Conservation (phyloP, 1,139 yeast species). For the Meyerozyma elateridarum region DNA sequence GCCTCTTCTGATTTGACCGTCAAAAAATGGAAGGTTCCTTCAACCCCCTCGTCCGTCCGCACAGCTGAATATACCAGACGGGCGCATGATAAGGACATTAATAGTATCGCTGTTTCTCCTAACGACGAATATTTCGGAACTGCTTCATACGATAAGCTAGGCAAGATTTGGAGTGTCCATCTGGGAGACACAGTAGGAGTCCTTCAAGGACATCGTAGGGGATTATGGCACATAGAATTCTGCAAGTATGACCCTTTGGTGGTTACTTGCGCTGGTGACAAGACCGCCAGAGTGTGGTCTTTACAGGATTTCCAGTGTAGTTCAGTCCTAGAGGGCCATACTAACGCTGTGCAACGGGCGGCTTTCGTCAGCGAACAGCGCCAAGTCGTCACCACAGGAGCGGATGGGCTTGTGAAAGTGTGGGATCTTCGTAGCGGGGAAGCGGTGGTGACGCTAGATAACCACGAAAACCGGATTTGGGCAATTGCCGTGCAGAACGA, state of each 20-base stretch:
- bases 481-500: constrained; percentile 64
- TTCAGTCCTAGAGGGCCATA: constrained; percentile 89
- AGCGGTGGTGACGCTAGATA: constrained; percentile 68
- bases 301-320: constrained; percentile 68
- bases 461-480: constrained; percentile 95
- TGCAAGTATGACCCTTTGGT: constrained; percentile 72
- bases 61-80: constrained; percentile 81
- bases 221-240: constrained; percentile 88
- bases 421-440: constrained; percentile 85
- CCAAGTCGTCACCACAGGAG: constrained; percentile 81
- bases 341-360: constrained; percentile 85
- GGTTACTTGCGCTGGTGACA: constrained; percentile 86
- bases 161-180: constrained; percentile 80
- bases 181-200: constrained; percentile 83
- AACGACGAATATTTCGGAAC: constrained; percentile 86
- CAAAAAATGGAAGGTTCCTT: constrained; percentile 81
- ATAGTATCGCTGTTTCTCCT: constrained; percentile 81
- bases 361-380: constrained; percentile 61
- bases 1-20: constrained; percentile 89
- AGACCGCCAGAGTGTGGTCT: constrained; percentile 86
- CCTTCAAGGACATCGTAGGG: constrained; percentile 85
- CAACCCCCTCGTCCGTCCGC: constrained; percentile 26
- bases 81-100: constrained; percentile 96
- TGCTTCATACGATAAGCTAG: constrained; percentile 92
- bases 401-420: constrained; percentile 87